These are phyloP conservation scores for Theobroma cacao DNA, from an alignment of 345 rosid genomes.

Conservation along the genomic window DNA sequence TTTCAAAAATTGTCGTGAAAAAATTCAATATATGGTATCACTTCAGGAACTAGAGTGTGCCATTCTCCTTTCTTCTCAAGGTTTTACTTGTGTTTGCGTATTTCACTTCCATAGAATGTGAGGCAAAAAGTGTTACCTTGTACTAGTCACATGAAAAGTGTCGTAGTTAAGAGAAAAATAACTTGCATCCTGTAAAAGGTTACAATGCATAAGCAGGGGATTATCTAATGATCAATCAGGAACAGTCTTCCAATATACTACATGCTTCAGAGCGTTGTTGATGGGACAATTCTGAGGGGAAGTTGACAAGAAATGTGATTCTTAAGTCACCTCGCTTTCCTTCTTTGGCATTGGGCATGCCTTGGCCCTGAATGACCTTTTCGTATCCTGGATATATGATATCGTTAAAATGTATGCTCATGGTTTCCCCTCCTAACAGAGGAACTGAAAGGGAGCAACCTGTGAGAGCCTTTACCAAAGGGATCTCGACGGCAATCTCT, in stretches of 20 bases:
- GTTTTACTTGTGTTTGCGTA: not conserved
- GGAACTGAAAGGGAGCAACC: constrained; percentile 77
- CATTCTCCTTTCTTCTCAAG: not conserved
- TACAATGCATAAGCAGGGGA: not conserved
- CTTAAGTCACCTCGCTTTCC: constrained; percentile 63
- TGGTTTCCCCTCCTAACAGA: constrained; percentile 54
- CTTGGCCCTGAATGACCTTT: constrained; percentile 64
- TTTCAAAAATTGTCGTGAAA: no score
- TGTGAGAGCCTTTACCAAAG: constrained; percentile 68
- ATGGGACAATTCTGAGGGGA: constrained; percentile 49
- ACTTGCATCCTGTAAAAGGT: not conserved
- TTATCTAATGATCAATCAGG: constrained; percentile 14
- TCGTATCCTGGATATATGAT: constrained; percentile 63
- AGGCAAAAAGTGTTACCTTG: not conserved
- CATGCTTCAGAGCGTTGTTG: constrained; percentile 48
- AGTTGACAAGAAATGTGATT: constrained; percentile 54
- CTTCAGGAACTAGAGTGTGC: not conserved
- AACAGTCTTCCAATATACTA: constrained; percentile 53
- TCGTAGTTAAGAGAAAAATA: not conserved
- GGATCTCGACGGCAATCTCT: constrained; percentile 68
- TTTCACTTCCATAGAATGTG: not conserved
- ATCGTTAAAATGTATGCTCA: constrained; percentile 48
- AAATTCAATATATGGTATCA: no score
- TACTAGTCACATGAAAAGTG: not conserved
- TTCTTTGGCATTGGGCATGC: constrained; percentile 57